Percentiles rank a stretch among this genome's conserved stretches.
These are phyloP conservation scores for Hyaloperonospora brassicae DNA, from an alignment of 352 stramenopile genomes.

Conservation along the genomic window DNA sequence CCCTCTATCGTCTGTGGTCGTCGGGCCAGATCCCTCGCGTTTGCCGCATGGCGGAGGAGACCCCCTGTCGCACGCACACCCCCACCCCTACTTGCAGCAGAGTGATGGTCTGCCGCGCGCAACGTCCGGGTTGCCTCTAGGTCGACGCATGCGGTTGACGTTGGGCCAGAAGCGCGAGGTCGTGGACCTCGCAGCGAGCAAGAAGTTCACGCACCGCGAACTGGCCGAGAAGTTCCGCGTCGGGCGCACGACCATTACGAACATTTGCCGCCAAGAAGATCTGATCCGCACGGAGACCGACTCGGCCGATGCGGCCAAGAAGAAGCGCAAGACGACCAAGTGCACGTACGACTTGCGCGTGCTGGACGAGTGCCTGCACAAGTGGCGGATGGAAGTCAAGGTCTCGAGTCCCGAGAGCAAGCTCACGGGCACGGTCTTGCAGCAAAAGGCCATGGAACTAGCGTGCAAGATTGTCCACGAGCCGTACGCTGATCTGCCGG, in stretches of 20 bases:
- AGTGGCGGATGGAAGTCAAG: constrained; percentile 83
- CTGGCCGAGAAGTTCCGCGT: constrained; percentile 77
- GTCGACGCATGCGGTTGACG: constrained; percentile 64
- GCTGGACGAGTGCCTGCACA: constrained; percentile 79
- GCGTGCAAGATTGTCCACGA: constrained; percentile 69
- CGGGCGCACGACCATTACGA: constrained; percentile 78
- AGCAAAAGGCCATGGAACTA: constrained; percentile 81
- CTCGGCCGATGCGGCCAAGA: constrained; percentile 77
- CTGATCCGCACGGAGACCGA: constrained; percentile 80
- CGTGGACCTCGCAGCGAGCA: constrained; percentile 71
- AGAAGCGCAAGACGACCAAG: constrained; percentile 82
- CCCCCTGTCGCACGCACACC: too few relatives aligned
- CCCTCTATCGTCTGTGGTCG: too few relatives aligned
- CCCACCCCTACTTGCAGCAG: constrained; percentile 1
- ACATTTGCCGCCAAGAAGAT: constrained; percentile 79
- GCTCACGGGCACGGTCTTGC: constrained; percentile 69
- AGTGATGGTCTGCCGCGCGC: constrained; percentile 13
- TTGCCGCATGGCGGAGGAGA: constrained; percentile 3
- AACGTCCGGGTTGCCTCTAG: constrained; percentile 12
- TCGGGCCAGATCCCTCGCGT: background rate
- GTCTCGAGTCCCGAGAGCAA: constrained; percentile 72
- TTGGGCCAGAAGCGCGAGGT: constrained; percentile 83
- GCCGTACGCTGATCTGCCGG: constrained; percentile 52
- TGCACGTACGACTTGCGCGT: constrained; percentile 77
- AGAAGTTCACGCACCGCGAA: constrained; percentile 82